Percentiles rank a stretch among this genome's conserved stretches.
Conservation (phyloP, 176 grass and related monocot species). For the Hordeum marinum region DNA sequence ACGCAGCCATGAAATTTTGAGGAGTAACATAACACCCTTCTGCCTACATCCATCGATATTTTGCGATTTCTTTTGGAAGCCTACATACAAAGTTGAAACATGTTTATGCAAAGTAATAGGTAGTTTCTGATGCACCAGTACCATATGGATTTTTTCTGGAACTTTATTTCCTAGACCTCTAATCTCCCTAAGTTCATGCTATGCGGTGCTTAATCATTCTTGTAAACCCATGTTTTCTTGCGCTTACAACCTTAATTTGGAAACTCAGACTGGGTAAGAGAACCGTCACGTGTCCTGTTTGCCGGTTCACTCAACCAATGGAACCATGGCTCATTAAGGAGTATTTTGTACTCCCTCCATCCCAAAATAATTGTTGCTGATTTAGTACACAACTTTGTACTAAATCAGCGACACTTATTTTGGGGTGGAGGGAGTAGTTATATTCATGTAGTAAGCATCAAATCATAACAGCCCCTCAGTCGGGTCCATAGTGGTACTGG, state of each 20-base stretch:
- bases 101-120: neutral
- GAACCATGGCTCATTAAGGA: neutral
- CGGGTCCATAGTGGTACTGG: neutral
- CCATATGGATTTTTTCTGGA: neutral
- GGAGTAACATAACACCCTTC: neutral
- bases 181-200: neutral
- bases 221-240: neutral
- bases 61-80: neutral
- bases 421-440: too few relatives aligned
- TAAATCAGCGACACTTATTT: too few relatives aligned
- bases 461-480: neutral
- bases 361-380: too few relatives aligned
- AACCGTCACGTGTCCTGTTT: neutral
- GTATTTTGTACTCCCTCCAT: too few relatives aligned
- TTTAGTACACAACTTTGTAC: too few relatives aligned
- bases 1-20: neutral
- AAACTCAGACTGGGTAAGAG: neutral
- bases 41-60: neutral
- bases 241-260: neutral
- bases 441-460: neutral
- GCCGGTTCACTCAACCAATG: neutral
- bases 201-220: neutral
- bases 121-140: constrained; percentile 6
- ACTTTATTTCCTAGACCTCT: neutral
- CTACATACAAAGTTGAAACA: neutral